Percentiles rank a stretch among this genome's conserved stretches.
These are phyloP conservation scores for Aspergillus thermomutatus DNA, from an alignment of 2,329 filamentous ascomycete species.

Conservation along the genomic window DNA sequence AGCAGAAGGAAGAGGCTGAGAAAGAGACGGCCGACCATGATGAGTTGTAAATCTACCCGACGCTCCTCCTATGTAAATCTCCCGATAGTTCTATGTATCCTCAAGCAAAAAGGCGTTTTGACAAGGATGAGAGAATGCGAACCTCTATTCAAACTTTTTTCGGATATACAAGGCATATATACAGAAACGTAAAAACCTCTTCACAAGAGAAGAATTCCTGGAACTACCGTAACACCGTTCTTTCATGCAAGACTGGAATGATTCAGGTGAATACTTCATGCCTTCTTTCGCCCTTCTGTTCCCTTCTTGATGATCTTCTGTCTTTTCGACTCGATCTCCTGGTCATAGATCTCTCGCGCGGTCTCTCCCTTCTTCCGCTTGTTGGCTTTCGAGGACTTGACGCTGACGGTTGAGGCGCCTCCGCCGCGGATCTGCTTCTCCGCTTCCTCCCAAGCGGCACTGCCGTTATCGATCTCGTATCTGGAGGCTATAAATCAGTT, in stretches of 20 bases:
- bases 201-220: neutral
- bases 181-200: neutral
- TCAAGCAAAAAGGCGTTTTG: neutral
- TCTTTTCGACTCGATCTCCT: conserved; percentile 42
- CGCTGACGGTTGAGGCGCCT: conserved; percentile 60
- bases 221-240: neutral
- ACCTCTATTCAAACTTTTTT: neutral
- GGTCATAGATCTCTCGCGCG: conserved; percentile 47
- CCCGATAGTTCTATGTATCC: neutral
- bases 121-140: neutral
- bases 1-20: conserved; percentile 29
- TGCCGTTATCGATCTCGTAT: conserved; percentile 47
- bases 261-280: neutral
- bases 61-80: too few species aligned
- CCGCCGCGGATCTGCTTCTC: conserved; percentile 71
- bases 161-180: neutral
- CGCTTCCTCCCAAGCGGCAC: conserved; percentile 54
- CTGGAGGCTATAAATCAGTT: conserved; percentile 40
- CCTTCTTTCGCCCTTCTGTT: conserved; percentile 39
- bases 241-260: conserved; percentile 3
- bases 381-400: conserved; percentile 67
- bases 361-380: conserved; percentile 70
- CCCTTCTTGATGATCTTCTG: conserved; percentile 46
- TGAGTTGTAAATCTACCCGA: conserved; percentile 42
- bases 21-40: conserved; percentile 44